Conservation (phyloP, 345 rosid genomes). For the Gossypium longicalyx region DNA sequence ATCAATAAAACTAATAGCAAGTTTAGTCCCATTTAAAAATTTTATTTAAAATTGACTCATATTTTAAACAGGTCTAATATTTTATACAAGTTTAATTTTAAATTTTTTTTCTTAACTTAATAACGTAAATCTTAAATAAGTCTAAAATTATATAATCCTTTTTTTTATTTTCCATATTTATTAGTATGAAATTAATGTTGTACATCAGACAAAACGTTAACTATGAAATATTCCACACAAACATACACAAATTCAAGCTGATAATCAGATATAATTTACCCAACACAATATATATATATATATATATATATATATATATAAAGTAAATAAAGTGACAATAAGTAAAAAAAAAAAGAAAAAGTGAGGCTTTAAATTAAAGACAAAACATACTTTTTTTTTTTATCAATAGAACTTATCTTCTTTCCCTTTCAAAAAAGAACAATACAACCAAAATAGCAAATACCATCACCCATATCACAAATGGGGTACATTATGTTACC, state of each 20-base stretch:
- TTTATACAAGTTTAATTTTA: no score
- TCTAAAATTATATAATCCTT: no score
- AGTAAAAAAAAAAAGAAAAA: not conserved
- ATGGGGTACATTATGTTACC: constrained; percentile 1
- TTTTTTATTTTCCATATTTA: not conserved
- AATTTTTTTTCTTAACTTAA: not conserved
- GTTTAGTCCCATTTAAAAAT: no score
- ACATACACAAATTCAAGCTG: not conserved
- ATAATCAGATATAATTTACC: not conserved
- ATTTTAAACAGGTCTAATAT: no score
- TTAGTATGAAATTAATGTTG: not conserved
- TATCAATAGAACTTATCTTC: not conserved
- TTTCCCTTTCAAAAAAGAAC: constrained; percentile 8
- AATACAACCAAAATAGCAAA: not conserved
- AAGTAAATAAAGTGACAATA: not conserved
- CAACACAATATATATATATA: not conserved
- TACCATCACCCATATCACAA: not conserved
- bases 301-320: not conserved
- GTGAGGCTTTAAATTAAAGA: not conserved
- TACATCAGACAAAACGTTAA: constrained; percentile 14
- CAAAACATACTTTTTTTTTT: constrained; percentile 17
- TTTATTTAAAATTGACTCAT: no score
- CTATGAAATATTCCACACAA: not conserved
- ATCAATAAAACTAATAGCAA: not conserved
- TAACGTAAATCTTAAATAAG: not conserved